Base-by-base conservation (phyloP, 495 filamentous ascomycete genomes). In the Daldinia childiae region DNA sequence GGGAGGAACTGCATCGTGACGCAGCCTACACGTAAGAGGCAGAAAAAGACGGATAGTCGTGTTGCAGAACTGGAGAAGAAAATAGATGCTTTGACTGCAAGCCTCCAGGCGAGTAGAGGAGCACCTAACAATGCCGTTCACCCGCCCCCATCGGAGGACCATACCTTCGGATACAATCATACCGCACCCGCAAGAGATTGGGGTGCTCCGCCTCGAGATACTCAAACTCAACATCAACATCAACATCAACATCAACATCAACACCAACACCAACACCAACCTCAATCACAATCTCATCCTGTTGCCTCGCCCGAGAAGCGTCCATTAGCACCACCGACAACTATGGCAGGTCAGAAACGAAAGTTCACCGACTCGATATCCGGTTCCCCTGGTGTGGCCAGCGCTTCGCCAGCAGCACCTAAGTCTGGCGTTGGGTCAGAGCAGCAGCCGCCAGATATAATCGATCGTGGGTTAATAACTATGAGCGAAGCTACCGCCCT, bases 61-160 rank as follows among this genome's bases (percentile, higher is more conserved):
- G 94, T 99, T 7, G 90, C 93, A 14, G 95, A 98, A 80, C 83
- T 99, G 45, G 95, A 99, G 81, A 93, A 90, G 82, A 97, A 96
- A 82, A 94, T 99, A 56, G 93, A 97, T 81, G 92, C 90, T 11
- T 77, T 97, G 78, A 97, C 92, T 2, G 92, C 92, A 0, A 92
- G 86, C 56, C 74, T 97, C 60, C 87, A 92, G 34, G 88, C 90
- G 1, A 84, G 79, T 64, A 84, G 84, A 43, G 74, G 82, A 74
- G 61, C 62, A n/a, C 52, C 71, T 29, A 55, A 17, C 19, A 19
- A 43, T 59, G 54, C 17, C 17, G 70, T 67, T 56, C 74, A 43
- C 56, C 65, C 24, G 17, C 26, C 48, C 17, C 61, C 70, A 50
- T 69, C 76, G 45, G 78, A 76, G 14, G 77, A 77, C 50, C 75